phyloP scores from a whole-genome alignment of 164 flowering plant species.

The Tetracentron sinense region DNA sequence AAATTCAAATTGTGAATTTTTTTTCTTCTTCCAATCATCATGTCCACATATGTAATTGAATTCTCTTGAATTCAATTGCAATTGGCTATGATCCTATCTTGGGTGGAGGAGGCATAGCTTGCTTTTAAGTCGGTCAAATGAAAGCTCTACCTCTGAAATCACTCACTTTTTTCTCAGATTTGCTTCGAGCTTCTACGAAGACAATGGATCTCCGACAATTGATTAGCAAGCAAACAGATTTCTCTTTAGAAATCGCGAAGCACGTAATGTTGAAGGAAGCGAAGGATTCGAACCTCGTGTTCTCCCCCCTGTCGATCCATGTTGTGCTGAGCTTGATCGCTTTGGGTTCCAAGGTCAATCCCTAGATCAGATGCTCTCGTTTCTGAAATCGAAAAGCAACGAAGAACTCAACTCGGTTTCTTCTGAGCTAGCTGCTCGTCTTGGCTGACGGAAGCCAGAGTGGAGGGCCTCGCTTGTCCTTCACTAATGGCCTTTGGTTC shows the following conservation, averaged over 20 bases:
- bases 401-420: conserved; percentile 49
- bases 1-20: too few relatives aligned
- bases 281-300: conserved; percentile 45
- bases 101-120: too few relatives aligned
- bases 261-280: conserved; percentile 27
- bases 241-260: conserved; percentile 38
- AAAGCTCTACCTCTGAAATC: too few relatives aligned
- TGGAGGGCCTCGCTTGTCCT: conserved; percentile 60
- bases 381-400: conserved; percentile 39
- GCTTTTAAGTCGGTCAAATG: too few relatives aligned
- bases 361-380: conserved; percentile 51
- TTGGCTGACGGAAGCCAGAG: conserved; percentile 46
- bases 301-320: conserved; percentile 58
- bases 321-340: conserved; percentile 56
- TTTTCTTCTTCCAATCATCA: too few relatives aligned
- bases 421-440: conserved; percentile 46
- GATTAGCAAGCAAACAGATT: conserved; percentile 45
- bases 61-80: too few relatives aligned
- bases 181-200: conserved; percentile 2
- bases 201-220: conserved; percentile 45
- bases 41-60: too few relatives aligned
- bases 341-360: conserved; percentile 57
- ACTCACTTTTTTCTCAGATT: too few relatives aligned
- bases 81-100: too few relatives aligned
- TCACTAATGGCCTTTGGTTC: conserved; percentile 67